Evolutionary conservation across 2,329 filamentous ascomycete genomes (phyloP).

Genomic region (Sarocladium brachiariae): DNA sequence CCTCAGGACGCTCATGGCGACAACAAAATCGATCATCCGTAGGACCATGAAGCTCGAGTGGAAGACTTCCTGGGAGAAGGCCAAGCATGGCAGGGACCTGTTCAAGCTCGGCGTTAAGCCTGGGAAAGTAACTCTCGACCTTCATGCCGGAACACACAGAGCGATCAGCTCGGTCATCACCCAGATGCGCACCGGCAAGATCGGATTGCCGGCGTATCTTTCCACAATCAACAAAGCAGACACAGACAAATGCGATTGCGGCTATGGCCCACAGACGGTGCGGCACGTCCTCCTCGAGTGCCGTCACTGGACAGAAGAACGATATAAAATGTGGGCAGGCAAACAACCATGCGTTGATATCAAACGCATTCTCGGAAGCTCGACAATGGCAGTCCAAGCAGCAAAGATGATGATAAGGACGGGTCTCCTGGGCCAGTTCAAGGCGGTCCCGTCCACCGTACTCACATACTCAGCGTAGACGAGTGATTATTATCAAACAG

Average conservation of each 20-base stretch:
- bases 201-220: neutral
- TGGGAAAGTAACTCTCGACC: neutral
- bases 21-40: neutral
- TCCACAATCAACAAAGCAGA: neutral
- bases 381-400: no score
- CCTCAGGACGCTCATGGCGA: neutral
- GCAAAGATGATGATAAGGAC: no score
- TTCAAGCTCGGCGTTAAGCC: neutral
- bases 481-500: constrained; percentile 7
- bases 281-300: neutral
- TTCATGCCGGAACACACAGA: neutral
- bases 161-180: neutral
- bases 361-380: no score
- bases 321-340: no score
- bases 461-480: constrained; percentile 1
- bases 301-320: no score
- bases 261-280: neutral
- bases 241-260: neutral
- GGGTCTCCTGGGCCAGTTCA: no score
- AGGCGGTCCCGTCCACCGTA: no score
- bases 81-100: neutral
- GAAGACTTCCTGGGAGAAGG: neutral
- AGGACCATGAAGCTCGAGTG: neutral
- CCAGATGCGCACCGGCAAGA: no score
- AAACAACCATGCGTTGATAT: no score